A percentile compares a stretch with the other conserved stretches of the same genome.
Evolutionary conservation across 805 yeast species (phyloP).

Genomic region (Ogataea dorogensis): DNA sequence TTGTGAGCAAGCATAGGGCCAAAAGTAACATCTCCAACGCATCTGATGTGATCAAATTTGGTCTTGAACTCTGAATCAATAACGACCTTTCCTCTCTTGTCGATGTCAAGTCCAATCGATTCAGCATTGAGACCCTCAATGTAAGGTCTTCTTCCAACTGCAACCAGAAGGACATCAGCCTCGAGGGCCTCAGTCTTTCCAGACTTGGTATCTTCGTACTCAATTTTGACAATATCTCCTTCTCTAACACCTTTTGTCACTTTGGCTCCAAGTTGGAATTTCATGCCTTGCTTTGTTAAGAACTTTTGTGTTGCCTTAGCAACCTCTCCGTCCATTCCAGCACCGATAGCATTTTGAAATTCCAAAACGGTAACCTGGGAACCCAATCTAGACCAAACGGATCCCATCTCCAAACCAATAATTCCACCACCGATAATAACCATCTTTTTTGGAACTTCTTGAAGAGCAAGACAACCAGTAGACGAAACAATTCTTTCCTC

Average conservation of each 20-base stretch:
- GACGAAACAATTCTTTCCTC: constrained; percentile 96
- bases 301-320: constrained; percentile 87
- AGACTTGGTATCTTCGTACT: constrained; percentile 83
- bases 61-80: constrained; percentile 93
- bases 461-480: constrained; percentile 83
- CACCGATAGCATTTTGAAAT: constrained; percentile 89
- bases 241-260: constrained; percentile 83
- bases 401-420: constrained; percentile 99
- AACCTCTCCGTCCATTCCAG: constrained; percentile 97
- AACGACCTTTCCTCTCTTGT: constrained; percentile 88
- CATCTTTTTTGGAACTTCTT: constrained; percentile 88
- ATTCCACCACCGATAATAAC: constrained; percentile 99
- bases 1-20: constrained; percentile 99
- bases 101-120: constrained; percentile 83
- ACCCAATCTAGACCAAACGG: constrained; percentile 94
- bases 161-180: constrained; percentile 92
- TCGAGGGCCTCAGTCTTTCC: constrained; percentile 79
- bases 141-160: constrained; percentile 98
- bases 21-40: constrained; percentile 96
- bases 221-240: constrained; percentile 84
- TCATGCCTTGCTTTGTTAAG: constrained; percentile 91
- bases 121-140: constrained; percentile 87
- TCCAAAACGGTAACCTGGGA: constrained; percentile 93
- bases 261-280: constrained; percentile 89
- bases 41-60: constrained; percentile 89